These are phyloP conservation scores for Chrysosporium queenslandicum DNA, from an alignment of 2,329 filamentous ascomycete species.

Conservation along the genomic window DNA sequence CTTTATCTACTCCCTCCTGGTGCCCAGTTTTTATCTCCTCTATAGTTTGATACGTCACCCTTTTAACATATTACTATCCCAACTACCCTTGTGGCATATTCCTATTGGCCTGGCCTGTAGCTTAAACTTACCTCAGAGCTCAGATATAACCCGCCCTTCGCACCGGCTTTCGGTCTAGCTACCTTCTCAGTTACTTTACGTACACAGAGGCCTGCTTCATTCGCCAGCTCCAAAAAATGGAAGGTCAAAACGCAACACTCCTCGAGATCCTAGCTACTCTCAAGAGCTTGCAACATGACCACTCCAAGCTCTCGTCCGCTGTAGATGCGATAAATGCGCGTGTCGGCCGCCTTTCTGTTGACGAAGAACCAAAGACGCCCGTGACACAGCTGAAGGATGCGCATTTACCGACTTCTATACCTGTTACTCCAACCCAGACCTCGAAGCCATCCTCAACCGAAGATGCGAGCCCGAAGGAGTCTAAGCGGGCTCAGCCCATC, in stretches of 20 bases:
- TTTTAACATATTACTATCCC: neutral
- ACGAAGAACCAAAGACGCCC: constrained; percentile 1
- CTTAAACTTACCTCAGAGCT: neutral
- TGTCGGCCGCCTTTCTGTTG: constrained; percentile 6
- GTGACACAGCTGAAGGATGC: neutral
- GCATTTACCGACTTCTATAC: constrained; percentile 6
- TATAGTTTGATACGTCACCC: neutral
- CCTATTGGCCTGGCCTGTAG: constrained; percentile 6
- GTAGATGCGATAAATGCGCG: constrained; percentile 7
- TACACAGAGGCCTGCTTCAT: neutral
- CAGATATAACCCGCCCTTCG: neutral
- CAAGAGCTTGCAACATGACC: constrained; percentile 13
- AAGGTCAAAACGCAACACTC: constrained; percentile 6
- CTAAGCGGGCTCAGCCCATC: constrained; percentile 7
- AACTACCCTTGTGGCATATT: constrained; percentile 9
- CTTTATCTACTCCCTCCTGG: neutral
- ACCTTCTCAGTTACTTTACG: neutral
- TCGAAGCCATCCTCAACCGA: neutral
- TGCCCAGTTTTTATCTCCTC: neutral
- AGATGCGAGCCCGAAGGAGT: constrained; percentile 1
- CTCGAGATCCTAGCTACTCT: constrained; percentile 12
- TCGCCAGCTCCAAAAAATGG: neutral
- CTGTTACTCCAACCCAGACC: constrained; percentile 6
- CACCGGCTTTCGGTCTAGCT: neutral
- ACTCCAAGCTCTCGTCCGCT: constrained; percentile 7